These are phyloP conservation scores for Bauhinia variegata DNA, from an alignment of 306 rosid species.

Conservation along the genomic window DNA sequence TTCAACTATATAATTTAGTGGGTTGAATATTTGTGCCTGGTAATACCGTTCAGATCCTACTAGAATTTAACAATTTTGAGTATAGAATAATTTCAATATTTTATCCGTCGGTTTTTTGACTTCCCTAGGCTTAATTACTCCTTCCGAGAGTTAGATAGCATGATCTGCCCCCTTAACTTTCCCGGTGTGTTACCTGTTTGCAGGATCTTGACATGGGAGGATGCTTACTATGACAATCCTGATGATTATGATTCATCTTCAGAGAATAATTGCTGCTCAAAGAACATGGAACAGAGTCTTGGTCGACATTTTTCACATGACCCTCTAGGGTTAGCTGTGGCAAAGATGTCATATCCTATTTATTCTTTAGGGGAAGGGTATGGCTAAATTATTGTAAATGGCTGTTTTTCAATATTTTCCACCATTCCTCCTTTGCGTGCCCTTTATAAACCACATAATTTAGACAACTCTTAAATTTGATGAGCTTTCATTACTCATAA, in stretches of 20 bases:
- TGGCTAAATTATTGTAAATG: constrained; percentile 6
- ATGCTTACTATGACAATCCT: constrained; percentile 77
- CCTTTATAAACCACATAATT: too few species aligned
- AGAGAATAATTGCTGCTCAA: constrained; percentile 50
- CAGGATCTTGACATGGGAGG: constrained; percentile 97
- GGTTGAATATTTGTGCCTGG: too few species aligned
- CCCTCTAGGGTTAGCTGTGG: constrained; percentile 80
- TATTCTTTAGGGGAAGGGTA: constrained; percentile 98
- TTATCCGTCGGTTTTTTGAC: not conserved
- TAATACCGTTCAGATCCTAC: not conserved
- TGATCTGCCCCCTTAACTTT: constrained; percentile 13
- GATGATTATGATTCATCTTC: constrained; percentile 52
- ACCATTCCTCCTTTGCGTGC: not conserved
- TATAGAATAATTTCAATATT: not conserved
- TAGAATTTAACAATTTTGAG: constrained; percentile 8
- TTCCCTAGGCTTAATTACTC: too few species aligned
- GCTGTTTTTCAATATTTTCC: not conserved
- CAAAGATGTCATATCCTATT: constrained; percentile 85
- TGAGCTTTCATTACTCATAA: not conserved
- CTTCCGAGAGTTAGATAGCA: not conserved
- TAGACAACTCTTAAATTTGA: too few species aligned
- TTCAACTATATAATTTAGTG: constrained; percentile 3
- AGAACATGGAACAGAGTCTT: constrained; percentile 52
- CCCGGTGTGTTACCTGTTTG: constrained; percentile 32
- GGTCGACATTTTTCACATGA: constrained; percentile 62